Evolutionary conservation across 805 yeast species (phyloP).

Genomic region (Candida ascalaphidarum): DNA sequence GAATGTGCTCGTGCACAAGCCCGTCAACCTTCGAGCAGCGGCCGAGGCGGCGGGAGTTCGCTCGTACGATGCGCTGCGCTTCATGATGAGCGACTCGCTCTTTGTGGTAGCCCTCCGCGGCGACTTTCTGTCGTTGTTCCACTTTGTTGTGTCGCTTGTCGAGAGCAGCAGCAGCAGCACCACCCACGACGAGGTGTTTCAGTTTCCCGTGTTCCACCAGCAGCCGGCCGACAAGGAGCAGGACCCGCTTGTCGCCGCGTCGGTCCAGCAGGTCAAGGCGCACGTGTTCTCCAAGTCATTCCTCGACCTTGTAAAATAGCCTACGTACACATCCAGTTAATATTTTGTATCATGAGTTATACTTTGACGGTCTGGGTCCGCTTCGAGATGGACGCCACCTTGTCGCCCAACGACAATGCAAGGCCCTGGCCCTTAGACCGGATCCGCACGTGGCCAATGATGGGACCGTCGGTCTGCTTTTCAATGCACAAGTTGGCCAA

Average conservation of each 20-base stretch:
- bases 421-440: conserved; percentile 97
- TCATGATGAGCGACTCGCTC: too few relatives aligned
- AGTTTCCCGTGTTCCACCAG: too few relatives aligned
- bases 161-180: too few relatives aligned
- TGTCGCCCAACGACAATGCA: conserved; percentile 90
- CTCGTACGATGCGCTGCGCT: too few relatives aligned
- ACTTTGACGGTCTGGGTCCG: conserved; percentile 16
- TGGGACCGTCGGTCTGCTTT: conserved; percentile 61
- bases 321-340: neutral
- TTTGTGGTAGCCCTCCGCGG: conserved; percentile 10
- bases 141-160: conserved; percentile 4
- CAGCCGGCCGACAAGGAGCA: too few relatives aligned
- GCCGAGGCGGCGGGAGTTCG: too few relatives aligned
- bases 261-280: too few relatives aligned
- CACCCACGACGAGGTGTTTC: too few relatives aligned
- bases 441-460: conserved; percentile 91
- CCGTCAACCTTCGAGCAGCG: too few relatives aligned
- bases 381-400: conserved; percentile 78
- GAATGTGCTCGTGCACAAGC: conserved; percentile 4
- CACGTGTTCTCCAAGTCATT: conserved; percentile 2
- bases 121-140: conserved; percentile 11
- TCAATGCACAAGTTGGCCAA: conserved; percentile 93
- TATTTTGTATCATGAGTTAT: too few relatives aligned
- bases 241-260: too few relatives aligned
- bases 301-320: neutral